Evolutionary conservation across 1,139 yeast species (phyloP).

Genomic region (Yamadazyma pseudoaaseri): DNA sequence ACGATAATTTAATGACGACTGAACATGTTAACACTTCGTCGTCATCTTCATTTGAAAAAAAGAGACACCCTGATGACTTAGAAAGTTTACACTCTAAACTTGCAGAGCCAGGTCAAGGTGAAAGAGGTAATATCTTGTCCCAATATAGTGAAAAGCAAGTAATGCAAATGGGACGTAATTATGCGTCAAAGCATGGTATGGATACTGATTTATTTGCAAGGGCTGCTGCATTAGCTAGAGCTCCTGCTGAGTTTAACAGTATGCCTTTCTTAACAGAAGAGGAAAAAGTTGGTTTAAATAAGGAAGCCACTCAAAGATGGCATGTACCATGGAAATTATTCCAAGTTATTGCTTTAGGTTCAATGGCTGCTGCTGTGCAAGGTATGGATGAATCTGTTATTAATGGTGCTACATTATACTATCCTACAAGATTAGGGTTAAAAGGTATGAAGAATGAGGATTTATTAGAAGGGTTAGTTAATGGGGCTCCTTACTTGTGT

Average conservation of each 20-base stretch:
- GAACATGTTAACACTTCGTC: constrained; percentile 14
- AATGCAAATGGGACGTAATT: constrained; percentile 67
- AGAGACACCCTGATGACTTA: constrained; percentile 20
- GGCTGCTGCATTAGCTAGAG: constrained; percentile 77
- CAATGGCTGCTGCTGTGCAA: constrained; percentile 89
- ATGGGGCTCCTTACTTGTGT: constrained; percentile 80
- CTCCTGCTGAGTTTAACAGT: constrained; percentile 57
- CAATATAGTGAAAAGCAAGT: constrained; percentile 67
- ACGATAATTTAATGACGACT: constrained; percentile 2
- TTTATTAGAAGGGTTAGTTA: constrained; percentile 73
- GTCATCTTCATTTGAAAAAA: constrained; percentile 16
- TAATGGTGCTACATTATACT: constrained; percentile 78
- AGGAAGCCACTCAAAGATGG: constrained; percentile 64
- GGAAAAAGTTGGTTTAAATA: constrained; percentile 56
- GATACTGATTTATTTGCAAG: constrained; percentile 66
- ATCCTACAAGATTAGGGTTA: constrained; percentile 57
- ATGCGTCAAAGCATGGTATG: constrained; percentile 59
- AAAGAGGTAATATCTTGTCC: constrained; percentile 55
- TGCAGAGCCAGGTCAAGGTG: constrained; percentile 26
- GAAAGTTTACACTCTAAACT: constrained; percentile 24
- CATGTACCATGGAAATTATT: constrained; percentile 58
- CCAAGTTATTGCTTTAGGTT: constrained; percentile 67
- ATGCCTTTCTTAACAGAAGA: constrained; percentile 57
- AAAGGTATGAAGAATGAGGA: constrained; percentile 48
- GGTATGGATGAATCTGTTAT: constrained; percentile 92